Conservation (phyloP, 1,284 basidiomycete species). For the Phylloboletellus chloephorus region DNA sequence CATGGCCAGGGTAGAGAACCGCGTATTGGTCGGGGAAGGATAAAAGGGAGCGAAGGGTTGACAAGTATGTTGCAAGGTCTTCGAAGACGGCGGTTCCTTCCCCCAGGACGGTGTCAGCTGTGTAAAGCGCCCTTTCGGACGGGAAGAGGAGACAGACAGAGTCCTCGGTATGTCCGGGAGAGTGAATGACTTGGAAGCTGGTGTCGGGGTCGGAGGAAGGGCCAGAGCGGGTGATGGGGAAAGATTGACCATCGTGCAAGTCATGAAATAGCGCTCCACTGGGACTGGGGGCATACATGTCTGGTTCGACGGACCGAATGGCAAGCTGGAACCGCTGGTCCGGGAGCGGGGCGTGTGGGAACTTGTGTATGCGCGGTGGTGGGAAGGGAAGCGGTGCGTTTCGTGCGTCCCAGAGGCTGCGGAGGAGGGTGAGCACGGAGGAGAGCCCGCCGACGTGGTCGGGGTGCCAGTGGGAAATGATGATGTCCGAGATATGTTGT, state of each 20-base stretch:
- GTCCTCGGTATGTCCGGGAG: conserved; percentile 90
- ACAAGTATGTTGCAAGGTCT: conserved; percentile 72
- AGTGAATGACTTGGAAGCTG: conserved; percentile 64
- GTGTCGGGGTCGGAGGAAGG: conserved; percentile 4
- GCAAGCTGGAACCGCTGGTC: conserved; percentile 38
- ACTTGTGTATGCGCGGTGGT: conserved; percentile 71
- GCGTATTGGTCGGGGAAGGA: conserved; percentile 40
- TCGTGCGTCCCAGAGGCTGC: conserved; percentile 49
- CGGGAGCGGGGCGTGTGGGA: conserved; percentile 36
- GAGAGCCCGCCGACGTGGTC: conserved; percentile 84
- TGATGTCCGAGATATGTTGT: conserved; percentile 73
- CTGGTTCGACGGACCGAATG: conserved; percentile 40
- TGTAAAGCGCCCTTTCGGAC: conserved; percentile 68
- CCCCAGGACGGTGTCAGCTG: conserved; percentile 88
- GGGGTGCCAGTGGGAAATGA: conserved; percentile 87
- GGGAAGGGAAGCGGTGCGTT: conserved; percentile 42
- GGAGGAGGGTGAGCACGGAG: conserved; percentile 64
- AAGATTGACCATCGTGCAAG: conserved; percentile 47
- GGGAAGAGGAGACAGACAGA: conserved; percentile 72
- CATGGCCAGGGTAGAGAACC: conserved; percentile 82
- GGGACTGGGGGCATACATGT: conserved; percentile 41
- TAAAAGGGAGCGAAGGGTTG: conserved; percentile 61
- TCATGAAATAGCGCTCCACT: conserved; percentile 48
- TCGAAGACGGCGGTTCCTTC: conserved; percentile 90
- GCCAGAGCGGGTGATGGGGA: conserved; percentile 32